Base-by-base conservation (phyloP, 225 moss, liverwort and hornwort species). In the Lunularia cruciata region DNA sequence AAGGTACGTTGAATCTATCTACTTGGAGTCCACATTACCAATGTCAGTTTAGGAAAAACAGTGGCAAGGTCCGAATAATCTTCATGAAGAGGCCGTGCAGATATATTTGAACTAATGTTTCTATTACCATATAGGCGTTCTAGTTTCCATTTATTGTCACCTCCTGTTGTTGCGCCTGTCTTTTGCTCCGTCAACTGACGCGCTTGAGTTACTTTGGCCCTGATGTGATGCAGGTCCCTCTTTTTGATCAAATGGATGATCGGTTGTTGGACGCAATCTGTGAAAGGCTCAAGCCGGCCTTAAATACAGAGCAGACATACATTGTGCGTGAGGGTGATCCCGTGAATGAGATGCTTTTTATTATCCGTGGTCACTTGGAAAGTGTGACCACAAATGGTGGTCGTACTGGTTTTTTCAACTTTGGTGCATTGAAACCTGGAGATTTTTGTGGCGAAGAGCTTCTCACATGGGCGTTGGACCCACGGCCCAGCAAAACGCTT, bases 201-300 rank as follows among this genome's bases (percentile, higher is more conserved):
- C 3, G 32, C 23, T 38, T 37, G 3, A 60, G 37, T 37, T 23
- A 36, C 5, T 36, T 12, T 11, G 18, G 36, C 26, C 16, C 62
- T 39, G 26, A 42, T 63, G 63, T 63, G 48, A 4, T 13, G 27
- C 86, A 91, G 91, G 94, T 95, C 59, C 95, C 88, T 20, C 83
- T 90, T 69, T 95, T 90, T 53, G 92, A 92, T 69, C 88, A 88
- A 83, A 95, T 95, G 95, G 95, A 95, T 75, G 92, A 90, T 8
- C 84, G 88, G 46, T 73, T 95, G 74, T 77, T 95, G 74, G 95
- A 95, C 77, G 95, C 95, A 26, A 95, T 95, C 75, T 95, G 95
- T 67, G 95, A 92, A 47, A 85, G 92, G 16, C 75, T 95, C 22
- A 85, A 82, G 60, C 87, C 95, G 18, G 88, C 90, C 16, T 77